Percentiles rank a stretch among this genome's conserved stretches.
Evolutionary conservation across 1,284 basidiomycete species (phyloP).

Genomic region (Microbotryum lychnidis-dioicae): DNA sequence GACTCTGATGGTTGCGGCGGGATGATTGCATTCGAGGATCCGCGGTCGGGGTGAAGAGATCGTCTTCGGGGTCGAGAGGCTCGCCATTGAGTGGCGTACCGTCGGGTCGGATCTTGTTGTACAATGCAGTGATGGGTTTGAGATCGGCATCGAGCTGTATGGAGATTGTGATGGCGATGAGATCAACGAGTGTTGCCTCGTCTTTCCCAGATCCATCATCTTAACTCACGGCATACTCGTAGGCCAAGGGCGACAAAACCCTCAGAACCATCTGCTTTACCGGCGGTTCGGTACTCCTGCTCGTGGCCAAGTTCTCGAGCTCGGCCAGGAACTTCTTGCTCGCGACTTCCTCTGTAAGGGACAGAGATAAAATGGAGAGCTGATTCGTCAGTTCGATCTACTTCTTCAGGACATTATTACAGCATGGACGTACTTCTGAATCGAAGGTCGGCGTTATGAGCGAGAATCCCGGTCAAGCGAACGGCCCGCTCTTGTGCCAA

Average conservation of each 20-base stretch:
- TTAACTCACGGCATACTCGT: slow-evolving; percentile 24
- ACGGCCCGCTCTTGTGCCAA: slow-evolving; percentile 29
- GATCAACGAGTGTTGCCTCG: neutral
- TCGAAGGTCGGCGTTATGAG: slow-evolving; percentile 23
- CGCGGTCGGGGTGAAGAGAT: slow-evolving; percentile 6
- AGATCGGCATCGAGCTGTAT: slow-evolving; percentile 21
- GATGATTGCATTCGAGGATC: slow-evolving; percentile 7
- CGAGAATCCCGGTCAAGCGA: slow-evolving; percentile 23
- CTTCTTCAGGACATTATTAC: neutral
- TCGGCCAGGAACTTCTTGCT: slow-evolving; percentile 31
- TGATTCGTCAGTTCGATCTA: too few relatives aligned
- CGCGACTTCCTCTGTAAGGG: slow-evolving; percentile 25
- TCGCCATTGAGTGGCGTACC: slow-evolving; percentile 17
- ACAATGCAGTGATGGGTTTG: slow-evolving; percentile 19
- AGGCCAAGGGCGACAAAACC: slow-evolving; percentile 26
- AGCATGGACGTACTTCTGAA: slow-evolving; percentile 27
- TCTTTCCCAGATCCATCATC: neutral
- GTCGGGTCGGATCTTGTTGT: slow-evolving; percentile 20
- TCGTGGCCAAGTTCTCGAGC: slow-evolving; percentile 15
- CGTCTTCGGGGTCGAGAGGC: slow-evolving; percentile 18
- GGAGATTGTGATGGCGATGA: neutral
- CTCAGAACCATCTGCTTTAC: slow-evolving; percentile 29
- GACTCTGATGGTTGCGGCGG: slow-evolving; percentile 1
- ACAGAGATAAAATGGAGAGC: neutral
- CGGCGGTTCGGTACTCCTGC: slow-evolving; percentile 19